These are phyloP conservation scores for Knufia petricola DNA, from an alignment of 2,329 filamentous ascomycete genomes.

Conservation along the genomic window DNA sequence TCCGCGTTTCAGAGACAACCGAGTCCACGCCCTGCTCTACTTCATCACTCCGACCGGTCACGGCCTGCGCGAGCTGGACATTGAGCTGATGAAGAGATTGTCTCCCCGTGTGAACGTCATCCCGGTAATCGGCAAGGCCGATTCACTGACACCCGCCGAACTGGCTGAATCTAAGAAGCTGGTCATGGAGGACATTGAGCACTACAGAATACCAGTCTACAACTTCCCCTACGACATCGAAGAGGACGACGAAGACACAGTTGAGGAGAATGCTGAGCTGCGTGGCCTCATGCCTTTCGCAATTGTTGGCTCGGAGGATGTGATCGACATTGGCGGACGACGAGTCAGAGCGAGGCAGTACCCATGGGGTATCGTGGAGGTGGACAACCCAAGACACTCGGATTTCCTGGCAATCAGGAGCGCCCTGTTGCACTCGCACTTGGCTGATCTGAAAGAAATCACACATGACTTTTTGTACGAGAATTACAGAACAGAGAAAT, in stretches of 20 bases:
- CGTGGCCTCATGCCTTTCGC: constrained; percentile 97
- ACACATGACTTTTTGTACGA: constrained; percentile 99
- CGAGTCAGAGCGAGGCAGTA: constrained; percentile 93
- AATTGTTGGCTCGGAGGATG: constrained; percentile 94
- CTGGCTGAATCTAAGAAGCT: constrained; percentile 99
- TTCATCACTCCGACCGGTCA: constrained; percentile 98
- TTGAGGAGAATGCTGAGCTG: constrained; percentile 97
- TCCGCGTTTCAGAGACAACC: constrained; percentile 97
- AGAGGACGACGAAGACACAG: constrained; percentile 97
- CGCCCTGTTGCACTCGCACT: constrained; percentile 90
- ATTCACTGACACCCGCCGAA: constrained; percentile 91
- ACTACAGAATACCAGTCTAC: constrained; percentile 98
- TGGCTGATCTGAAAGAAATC: constrained; percentile 98
- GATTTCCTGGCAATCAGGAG: constrained; percentile 97
- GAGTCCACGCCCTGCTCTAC: constrained; percentile 95
- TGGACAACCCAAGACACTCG: constrained; percentile 97
- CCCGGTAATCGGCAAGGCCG: constrained; percentile 95
- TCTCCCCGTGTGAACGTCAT: constrained; percentile 98
- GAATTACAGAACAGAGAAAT: constrained; percentile 99
- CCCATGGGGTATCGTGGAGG: constrained; percentile 97
- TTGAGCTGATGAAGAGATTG: constrained; percentile 98
- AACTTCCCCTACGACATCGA: constrained; percentile 99
- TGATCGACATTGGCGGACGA: constrained; percentile 86
- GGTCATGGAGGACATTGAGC: constrained; percentile 99
- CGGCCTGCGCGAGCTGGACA: constrained; percentile 95